Conservation (phyloP, 169 alveolate species). For the Eimeria zaria region DNA sequence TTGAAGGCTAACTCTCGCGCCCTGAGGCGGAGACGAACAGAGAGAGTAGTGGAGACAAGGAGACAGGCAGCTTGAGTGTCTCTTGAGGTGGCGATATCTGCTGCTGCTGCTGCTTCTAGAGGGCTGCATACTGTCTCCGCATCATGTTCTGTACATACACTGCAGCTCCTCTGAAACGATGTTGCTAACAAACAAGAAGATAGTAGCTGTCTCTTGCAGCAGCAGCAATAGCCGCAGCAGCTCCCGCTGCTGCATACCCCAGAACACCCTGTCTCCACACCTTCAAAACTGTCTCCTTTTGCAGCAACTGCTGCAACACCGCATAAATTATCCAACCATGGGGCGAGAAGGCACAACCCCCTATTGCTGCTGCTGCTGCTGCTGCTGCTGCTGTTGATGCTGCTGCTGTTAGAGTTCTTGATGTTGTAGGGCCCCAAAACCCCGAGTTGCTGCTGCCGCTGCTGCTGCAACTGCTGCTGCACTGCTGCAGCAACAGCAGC, state of each 20-base stretch:
- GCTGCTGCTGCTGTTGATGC: slow-evolving; percentile 2
- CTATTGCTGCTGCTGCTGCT: slow-evolving; percentile 34
- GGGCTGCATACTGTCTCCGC: neutral
- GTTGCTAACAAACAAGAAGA: neutral
- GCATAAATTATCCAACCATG: slow-evolving; percentile 6
- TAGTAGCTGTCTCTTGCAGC: slow-evolving; percentile 26
- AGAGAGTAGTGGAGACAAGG: neutral
- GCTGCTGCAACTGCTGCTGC: slow-evolving; percentile 32
- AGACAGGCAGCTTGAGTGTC: slow-evolving; percentile 36
- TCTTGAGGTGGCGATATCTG: neutral
- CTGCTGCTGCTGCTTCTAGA: slow-evolving; percentile 40
- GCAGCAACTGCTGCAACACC: neutral
- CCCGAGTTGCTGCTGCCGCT: slow-evolving; percentile 73
- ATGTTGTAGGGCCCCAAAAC: too few species aligned
- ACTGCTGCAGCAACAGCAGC: slow-evolving; percentile 61
- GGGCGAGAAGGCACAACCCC: neutral
- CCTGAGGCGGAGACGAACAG: slow-evolving; percentile 14
- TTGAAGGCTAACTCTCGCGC: slow-evolving; percentile 32
- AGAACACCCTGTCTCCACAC: neutral
- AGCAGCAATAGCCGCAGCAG: neutral
- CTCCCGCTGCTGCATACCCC: neutral
- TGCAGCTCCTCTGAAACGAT: neutral
- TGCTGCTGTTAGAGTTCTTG: too few species aligned
- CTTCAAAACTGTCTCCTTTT: neutral
- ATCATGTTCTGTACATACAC: neutral